Evolutionary conservation across 1,284 basidiomycete genomes (phyloP), one percentile per base, ranked within the genome.

Genomic region (Cutaneotrichosporon arboriforme): DNA sequence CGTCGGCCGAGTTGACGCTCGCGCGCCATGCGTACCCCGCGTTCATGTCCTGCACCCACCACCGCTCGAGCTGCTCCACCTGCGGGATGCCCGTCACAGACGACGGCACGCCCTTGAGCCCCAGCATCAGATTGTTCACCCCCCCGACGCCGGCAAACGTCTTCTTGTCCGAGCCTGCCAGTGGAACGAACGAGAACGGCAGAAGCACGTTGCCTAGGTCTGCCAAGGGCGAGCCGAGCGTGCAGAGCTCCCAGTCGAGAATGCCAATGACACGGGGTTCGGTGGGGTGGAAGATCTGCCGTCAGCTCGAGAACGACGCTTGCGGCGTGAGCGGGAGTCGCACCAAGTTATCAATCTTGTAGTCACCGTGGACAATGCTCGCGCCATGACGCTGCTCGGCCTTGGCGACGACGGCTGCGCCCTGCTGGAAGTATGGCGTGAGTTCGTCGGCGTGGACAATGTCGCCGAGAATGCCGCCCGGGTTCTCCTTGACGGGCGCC

Each of bases 231-330:
- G 86, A 89, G 8, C 90, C 90, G 15, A 96, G 80, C 1, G 94
- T 97, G 65, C 89, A 93, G 36, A 97, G 77, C 69, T 97, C 93
- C 93, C 93, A 97, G 71, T 97, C 93, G 45, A 97, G 77, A 40
- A 97, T 90, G 2, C 90, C 93, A 64, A 97, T 92, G 2, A 97
- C 91, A 42, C 83, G 79, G 54, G 92, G 89, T 74, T 96, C 86
- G 2, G 86, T 91, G 0, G 88, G 87, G 68, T 97, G 92, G 76
- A 92, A 97, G 39, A 50, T 50, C 46, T 47, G 46, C 8, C 17
- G 46, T 37, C 18, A 36, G 22, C 36, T 5, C 13, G 36, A 4
- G 36, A 13, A 17, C 5, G 36, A 4, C 14, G 36, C 14, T 15
- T 5, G 36, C 14, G 36, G 36, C 36, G 14, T 37, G n/a, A 8